phyloP scores from a whole-genome alignment of 768 basidiomycete genomes.

The Trametes maxima region DNA sequence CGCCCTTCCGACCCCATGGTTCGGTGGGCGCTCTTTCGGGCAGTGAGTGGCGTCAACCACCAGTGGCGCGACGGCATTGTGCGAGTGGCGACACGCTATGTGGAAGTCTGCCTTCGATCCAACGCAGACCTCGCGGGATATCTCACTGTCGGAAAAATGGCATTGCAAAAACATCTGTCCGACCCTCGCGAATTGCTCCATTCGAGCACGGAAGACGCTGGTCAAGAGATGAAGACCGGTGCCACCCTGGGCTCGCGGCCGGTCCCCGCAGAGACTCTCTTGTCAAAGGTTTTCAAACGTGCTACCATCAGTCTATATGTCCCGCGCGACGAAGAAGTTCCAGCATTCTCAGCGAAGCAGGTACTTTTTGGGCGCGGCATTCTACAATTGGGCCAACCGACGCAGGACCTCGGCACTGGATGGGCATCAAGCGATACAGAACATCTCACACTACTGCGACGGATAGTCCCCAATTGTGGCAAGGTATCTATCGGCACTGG shows the following conservation, averaged over 20 bases:
- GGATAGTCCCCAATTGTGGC: background rate
- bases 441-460: background rate
- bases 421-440: background rate
- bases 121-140: background rate
- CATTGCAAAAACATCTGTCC: background rate
- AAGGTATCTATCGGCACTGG: background rate
- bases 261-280: background rate
- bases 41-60: background rate
- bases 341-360: background rate
- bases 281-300: background rate
- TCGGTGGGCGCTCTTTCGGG: background rate
- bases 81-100: background rate
- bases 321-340: background rate
- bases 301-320: background rate
- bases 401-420: background rate
- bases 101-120: background rate
- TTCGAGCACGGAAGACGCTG: too few species aligned
- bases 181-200: too few species aligned
- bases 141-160: background rate
- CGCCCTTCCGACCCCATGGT: background rate
- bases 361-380: background rate
- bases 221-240: too few species aligned
- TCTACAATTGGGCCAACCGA: background rate
- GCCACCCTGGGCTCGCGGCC: too few species aligned
- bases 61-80: background rate